phyloP scores from a whole-genome alignment of 164 flowering plant genomes.

The Dillenia suffruticosa region DNA sequence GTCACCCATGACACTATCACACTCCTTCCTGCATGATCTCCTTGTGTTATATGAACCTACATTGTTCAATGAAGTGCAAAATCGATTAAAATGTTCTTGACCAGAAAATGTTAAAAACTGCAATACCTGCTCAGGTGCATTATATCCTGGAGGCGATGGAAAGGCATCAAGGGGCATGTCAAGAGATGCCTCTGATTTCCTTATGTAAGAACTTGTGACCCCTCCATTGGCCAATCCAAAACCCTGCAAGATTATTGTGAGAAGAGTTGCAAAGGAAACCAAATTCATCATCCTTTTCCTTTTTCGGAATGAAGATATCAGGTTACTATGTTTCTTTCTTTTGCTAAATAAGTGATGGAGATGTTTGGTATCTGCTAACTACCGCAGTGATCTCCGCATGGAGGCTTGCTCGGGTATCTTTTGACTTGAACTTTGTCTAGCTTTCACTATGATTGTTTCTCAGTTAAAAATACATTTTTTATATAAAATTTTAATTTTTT shows the following conservation, averaged over 20 bases:
- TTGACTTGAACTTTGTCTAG: too few relatives aligned
- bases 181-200: constrained; percentile 6
- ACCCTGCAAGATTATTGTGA: neutral
- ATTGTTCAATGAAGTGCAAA: neutral
- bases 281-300: too few relatives aligned
- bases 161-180: constrained; percentile 28
- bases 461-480: too few relatives aligned
- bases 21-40: constrained; percentile 15
- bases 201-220: constrained; percentile 15
- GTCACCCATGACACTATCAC: constrained; percentile 29
- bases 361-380: too few relatives aligned
- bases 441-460: too few relatives aligned
- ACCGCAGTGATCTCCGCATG: too few relatives aligned
- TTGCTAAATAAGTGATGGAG: too few relatives aligned
- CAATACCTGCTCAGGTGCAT: constrained; percentile 36
- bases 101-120: neutral
- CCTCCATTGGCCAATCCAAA: constrained; percentile 23
- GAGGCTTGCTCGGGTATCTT: too few relatives aligned
- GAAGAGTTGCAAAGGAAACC: neutral
- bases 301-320: too few relatives aligned
- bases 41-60: constrained; percentile 30
- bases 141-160: constrained; percentile 22
- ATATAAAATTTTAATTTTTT: too few relatives aligned
- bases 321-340: too few relatives aligned
- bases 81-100: neutral